These are phyloP conservation scores for Penicillium parvum DNA, from an alignment of 495 filamentous ascomycete species.

Conservation along the genomic window DNA sequence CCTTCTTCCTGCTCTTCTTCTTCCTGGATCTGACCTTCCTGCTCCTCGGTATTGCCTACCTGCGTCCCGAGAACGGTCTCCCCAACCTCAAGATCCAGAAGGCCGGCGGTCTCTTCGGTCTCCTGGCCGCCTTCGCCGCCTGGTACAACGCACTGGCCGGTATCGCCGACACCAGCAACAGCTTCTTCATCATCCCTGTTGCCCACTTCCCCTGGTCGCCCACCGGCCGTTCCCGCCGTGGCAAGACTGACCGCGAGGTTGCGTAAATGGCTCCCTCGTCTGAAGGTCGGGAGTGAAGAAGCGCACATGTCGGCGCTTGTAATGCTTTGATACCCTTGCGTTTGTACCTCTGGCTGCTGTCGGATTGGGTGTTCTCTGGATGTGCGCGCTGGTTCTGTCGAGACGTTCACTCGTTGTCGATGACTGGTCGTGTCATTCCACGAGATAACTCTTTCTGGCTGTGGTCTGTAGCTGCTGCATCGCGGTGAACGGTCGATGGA, in stretches of 20 bases:
- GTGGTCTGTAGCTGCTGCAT: background rate
- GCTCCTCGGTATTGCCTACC: constrained; percentile 73
- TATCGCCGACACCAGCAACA: constrained; percentile 81
- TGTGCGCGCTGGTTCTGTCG: background rate
- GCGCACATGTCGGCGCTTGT: constrained; percentile 15
- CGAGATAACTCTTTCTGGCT: background rate
- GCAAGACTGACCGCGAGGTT: constrained; percentile 41
- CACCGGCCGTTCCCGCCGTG: constrained; percentile 64
- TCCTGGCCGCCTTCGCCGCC: constrained; percentile 83
- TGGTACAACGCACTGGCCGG: constrained; percentile 98
- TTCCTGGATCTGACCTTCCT: constrained; percentile 90
- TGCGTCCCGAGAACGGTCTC: constrained; percentile 38
- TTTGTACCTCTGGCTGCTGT: constrained; percentile 16
- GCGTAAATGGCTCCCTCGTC: constrained; percentile 22
- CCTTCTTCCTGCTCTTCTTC: constrained; percentile 96
- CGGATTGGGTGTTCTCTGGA: background rate
- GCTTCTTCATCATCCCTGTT: constrained; percentile 95
- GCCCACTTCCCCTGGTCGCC: constrained; percentile 97
- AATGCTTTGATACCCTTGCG: constrained; percentile 37
- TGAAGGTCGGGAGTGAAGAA: background rate
- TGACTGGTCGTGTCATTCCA: background rate
- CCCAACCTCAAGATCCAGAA: constrained; percentile 56
- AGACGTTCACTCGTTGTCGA: constrained; percentile 3
- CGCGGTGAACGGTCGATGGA: background rate
- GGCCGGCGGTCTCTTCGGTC: constrained; percentile 83